Evolutionary conservation across 805 yeast species (phyloP).

Genomic region (Candida railenensis): DNA sequence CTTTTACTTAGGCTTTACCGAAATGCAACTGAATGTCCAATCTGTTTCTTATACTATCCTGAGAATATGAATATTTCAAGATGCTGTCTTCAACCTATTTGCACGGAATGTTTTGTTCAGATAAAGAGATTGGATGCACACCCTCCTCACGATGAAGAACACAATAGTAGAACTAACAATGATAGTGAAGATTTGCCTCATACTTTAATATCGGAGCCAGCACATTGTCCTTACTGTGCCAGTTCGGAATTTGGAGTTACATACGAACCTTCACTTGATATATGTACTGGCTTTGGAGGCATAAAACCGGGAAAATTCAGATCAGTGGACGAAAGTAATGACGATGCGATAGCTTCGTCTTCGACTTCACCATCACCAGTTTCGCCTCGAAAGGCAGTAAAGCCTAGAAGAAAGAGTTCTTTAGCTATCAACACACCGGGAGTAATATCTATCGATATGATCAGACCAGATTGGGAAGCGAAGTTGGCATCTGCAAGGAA

Average conservation of each 20-base stretch:
- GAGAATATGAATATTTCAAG: slow-evolving; percentile 71
- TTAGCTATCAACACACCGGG: slow-evolving; percentile 65
- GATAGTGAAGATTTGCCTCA: slow-evolving; percentile 44
- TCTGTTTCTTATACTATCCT: slow-evolving; percentile 88
- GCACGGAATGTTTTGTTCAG: slow-evolving; percentile 96
- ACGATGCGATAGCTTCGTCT: neutral
- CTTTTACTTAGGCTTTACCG: slow-evolving; percentile 62
- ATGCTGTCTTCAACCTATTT: slow-evolving; percentile 91
- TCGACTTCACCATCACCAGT: neutral
- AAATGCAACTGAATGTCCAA: slow-evolving; percentile 83
- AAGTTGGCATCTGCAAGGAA: slow-evolving; percentile 70
- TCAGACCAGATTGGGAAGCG: slow-evolving; percentile 91
- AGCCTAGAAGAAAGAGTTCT: slow-evolving; percentile 36
- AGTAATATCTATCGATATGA: slow-evolving; percentile 76
- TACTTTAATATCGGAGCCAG: slow-evolving; percentile 78
- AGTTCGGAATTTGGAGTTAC: slow-evolving; percentile 81
- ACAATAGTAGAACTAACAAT: slow-evolving; percentile 18
- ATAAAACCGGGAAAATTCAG: slow-evolving; percentile 46
- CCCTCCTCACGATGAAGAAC: slow-evolving; percentile 74
- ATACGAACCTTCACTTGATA: slow-evolving; percentile 59
- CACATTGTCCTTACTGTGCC: slow-evolving; percentile 93
- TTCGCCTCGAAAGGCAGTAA: slow-evolving; percentile 1
- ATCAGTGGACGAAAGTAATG: slow-evolving; percentile 4
- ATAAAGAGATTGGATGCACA: slow-evolving; percentile 91
- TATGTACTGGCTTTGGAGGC: slow-evolving; percentile 59